A percentile compares a stretch with the other conserved stretches of the same genome.
Evolutionary conservation across 768 basidiomycete genomes (phyloP).

Genomic region (Naematelia encephala): DNA sequence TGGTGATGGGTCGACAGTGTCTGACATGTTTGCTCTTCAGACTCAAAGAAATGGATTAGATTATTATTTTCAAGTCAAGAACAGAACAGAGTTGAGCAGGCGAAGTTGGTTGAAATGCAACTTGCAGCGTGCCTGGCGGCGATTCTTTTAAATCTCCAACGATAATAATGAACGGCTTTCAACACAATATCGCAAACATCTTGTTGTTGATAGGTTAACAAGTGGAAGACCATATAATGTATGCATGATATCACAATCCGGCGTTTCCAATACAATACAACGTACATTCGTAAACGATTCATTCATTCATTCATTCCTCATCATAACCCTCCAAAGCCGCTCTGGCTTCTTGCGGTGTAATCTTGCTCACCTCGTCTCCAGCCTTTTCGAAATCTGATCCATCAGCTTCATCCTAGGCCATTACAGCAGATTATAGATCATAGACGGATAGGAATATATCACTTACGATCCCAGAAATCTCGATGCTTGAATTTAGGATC

Average conservation of each 20-base stretch:
- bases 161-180: no score
- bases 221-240: not conserved
- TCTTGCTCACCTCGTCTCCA: slow-evolving; percentile 27
- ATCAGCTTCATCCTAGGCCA: slow-evolving; percentile 1
- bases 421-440: no score
- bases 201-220: no score
- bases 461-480: slow-evolving; percentile 48
- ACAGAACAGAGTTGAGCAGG: no score
- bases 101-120: no score
- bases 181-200: no score
- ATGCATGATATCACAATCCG: not conserved
- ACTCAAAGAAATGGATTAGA: not conserved
- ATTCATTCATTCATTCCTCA: not conserved
- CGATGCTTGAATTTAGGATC: slow-evolving; percentile 41
- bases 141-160: no score
- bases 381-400: slow-evolving; percentile 39
- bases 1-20: not conserved
- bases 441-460: no score
- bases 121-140: not conserved
- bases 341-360: slow-evolving; percentile 42
- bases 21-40: slow-evolving; percentile 7
- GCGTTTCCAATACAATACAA: not conserved
- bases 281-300: not conserved
- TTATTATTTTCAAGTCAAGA: no score
- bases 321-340: slow-evolving; percentile 37